Evolutionary conservation across 1,284 basidiomycete genomes (phyloP), one percentile per base, ranked within the genome.

Genomic region (Phlebopus sp.): DNA sequence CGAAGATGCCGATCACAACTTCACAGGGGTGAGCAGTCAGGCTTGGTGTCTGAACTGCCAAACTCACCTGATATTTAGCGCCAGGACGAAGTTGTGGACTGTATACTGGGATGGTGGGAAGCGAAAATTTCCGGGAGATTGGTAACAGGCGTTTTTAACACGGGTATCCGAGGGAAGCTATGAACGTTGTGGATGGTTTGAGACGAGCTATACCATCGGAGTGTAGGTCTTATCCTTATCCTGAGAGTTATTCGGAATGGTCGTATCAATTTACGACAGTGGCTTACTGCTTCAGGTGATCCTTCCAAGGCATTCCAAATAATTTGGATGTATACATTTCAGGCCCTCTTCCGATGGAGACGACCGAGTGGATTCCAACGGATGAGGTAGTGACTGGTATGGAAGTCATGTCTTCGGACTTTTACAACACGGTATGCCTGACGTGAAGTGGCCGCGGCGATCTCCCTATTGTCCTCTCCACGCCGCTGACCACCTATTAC

Each of bases 1-100:
- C 27, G 87, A 89, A 60, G 76, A 76, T 39, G 84, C 81, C 11
- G 85, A 87, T 65, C 86, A 90, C 59, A 90, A 88, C 63, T 84
- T 84, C 57, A 81, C 77, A 29, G 78, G 79, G 19, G 77, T 79
- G 50, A 42, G 71, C 57, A 18, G 15, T 17, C 19, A 27, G 18
- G 15, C 37, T 23, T 39, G 27, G 27, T 29, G 9, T 29, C 44
- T 13, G 25, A 38, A 15, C 42, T 27, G 31, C 35, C 21, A 46
- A 34, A 39, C 17, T 53, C 13, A 57, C 34, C 0, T 30, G 18
- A 11, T 30, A 17, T 50, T 10, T 53, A 77, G 61, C 74, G 74
- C 51, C 75, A 77, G 51, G 81, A 85, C 48, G 77, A 85, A 49
- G 71, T 88, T 8, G 77, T 83, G 9, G 75, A 77, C 36, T 73